These are phyloP conservation scores for Choanephora cucurbitarum DNA, from an alignment of 371 early-diverging fungal genomes.

Conservation along the genomic window DNA sequence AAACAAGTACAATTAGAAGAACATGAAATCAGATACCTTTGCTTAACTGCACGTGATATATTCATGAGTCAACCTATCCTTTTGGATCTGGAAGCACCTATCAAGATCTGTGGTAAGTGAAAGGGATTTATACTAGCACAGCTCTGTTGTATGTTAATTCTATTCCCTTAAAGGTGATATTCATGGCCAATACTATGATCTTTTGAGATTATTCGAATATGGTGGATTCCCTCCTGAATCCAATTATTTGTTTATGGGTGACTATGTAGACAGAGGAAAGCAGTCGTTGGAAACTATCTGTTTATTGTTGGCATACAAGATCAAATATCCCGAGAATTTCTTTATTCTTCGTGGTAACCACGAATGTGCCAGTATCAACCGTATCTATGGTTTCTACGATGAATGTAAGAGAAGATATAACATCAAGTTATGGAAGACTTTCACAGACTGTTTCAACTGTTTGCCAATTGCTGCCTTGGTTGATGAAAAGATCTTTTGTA, in stretches of 20 bases:
- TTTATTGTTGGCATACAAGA: conserved; percentile 86
- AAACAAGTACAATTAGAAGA: conserved; percentile 81
- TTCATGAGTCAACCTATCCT: conserved; percentile 93
- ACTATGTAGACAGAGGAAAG: conserved; percentile 95
- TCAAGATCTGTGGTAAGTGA: conserved; percentile 84
- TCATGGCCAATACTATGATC: conserved; percentile 94
- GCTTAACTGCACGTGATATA: conserved; percentile 86
- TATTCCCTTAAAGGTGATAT: conserved; percentile 62
- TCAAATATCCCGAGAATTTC: conserved; percentile 96
- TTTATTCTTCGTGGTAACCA: conserved; percentile 97
- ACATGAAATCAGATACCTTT: conserved; percentile 87
- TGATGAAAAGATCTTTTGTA: conserved; percentile 96
- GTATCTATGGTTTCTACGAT: conserved; percentile 99
- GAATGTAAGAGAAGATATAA: conserved; percentile 98
- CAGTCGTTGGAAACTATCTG: conserved; percentile 82
- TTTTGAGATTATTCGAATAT: conserved; percentile 91
- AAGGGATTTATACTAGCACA: no score
- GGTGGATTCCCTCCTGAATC: conserved; percentile 92
- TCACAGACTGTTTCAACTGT: conserved; percentile 98
- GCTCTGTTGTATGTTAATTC: no score
- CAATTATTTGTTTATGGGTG: conserved; percentile 94
- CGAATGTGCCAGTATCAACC: conserved; percentile 92
- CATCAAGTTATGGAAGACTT: conserved; percentile 96
- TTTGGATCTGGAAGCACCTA: conserved; percentile 94
- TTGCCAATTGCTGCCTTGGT: conserved; percentile 97